phyloP scores from a whole-genome alignment of 768 basidiomycete genomes.

The Paxillus involutus region DNA sequence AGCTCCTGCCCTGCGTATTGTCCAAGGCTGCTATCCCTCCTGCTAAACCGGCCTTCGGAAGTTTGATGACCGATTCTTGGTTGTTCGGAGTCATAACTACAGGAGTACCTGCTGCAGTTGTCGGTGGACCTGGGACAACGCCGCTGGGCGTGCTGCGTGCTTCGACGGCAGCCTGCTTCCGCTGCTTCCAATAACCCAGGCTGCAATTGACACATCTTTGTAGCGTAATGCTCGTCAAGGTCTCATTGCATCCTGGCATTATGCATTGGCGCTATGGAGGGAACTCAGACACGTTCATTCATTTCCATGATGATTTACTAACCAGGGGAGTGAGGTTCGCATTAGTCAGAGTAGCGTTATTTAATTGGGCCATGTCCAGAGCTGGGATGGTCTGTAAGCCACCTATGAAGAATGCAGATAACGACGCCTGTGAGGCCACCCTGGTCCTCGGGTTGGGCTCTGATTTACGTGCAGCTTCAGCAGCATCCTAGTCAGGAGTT shows the following conservation, averaged over 20 bases:
- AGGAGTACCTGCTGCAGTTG: not conserved
- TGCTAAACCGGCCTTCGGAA: not conserved
- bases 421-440: not conserved
- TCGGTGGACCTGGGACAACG: not conserved
- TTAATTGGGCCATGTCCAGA: not conserved
- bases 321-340: not conserved
- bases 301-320: not conserved
- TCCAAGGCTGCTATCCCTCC: not conserved
- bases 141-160: not conserved
- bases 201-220: constrained; percentile 21
- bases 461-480: not conserved
- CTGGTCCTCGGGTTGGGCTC: not conserved
- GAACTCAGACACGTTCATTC: not conserved
- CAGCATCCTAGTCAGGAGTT: constrained; percentile 9
- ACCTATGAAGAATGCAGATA: constrained; percentile 1
- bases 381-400: constrained; percentile 4
- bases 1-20: not conserved
- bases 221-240: constrained; percentile 2
- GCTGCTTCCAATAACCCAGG: constrained; percentile 19
- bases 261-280: constrained; percentile 15
- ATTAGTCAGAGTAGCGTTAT: not conserved
- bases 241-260: constrained; percentile 12
- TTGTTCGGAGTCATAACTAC: not conserved
- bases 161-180: not conserved
- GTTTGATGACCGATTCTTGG: not conserved